Conservation (phyloP, 2,329 filamentous ascomycete genomes). For the Hymenoscyphus scutula region DNA sequence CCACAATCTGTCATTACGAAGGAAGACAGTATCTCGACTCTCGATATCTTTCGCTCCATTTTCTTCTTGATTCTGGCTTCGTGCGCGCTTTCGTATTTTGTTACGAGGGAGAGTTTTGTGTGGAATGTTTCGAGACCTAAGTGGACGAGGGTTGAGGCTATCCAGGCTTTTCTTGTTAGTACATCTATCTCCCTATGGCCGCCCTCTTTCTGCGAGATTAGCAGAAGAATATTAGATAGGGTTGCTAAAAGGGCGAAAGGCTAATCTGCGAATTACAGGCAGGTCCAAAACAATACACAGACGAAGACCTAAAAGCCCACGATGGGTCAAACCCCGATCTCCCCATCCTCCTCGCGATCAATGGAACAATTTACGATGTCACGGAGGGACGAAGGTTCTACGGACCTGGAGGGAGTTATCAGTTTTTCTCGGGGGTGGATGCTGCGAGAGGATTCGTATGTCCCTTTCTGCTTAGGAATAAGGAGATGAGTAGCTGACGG, state of each 20-base stretch:
- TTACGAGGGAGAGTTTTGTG: slow-evolving; percentile 33
- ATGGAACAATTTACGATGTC: slow-evolving; percentile 84
- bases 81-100: slow-evolving; percentile 32
- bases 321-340: slow-evolving; percentile 72
- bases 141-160: slow-evolving; percentile 26
- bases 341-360: slow-evolving; percentile 88
- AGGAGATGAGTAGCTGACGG: neutral
- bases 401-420: slow-evolving; percentile 82
- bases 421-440: slow-evolving; percentile 82
- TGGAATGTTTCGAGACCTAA: slow-evolving; percentile 32
- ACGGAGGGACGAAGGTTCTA: slow-evolving; percentile 67
- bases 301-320: slow-evolving; percentile 68
- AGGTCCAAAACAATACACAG: slow-evolving; percentile 68
- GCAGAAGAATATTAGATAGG: neutral
- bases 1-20: slow-evolving; percentile 22
- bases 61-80: slow-evolving; percentile 30
- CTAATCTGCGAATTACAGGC: slow-evolving; percentile 38
- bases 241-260: neutral
- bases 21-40: slow-evolving; percentile 31
- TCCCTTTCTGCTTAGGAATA: slow-evolving; percentile 69
- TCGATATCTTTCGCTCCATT: slow-evolving; percentile 32
- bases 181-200: neutral
- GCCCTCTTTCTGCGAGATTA: neutral
- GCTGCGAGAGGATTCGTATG: slow-evolving; percentile 74
- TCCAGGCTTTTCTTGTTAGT: slow-evolving; percentile 31